A percentile compares a stretch with the other conserved stretches of the same genome.
Conservation (phyloP, 306 rosid species). For the Comarum palustre region DNA sequence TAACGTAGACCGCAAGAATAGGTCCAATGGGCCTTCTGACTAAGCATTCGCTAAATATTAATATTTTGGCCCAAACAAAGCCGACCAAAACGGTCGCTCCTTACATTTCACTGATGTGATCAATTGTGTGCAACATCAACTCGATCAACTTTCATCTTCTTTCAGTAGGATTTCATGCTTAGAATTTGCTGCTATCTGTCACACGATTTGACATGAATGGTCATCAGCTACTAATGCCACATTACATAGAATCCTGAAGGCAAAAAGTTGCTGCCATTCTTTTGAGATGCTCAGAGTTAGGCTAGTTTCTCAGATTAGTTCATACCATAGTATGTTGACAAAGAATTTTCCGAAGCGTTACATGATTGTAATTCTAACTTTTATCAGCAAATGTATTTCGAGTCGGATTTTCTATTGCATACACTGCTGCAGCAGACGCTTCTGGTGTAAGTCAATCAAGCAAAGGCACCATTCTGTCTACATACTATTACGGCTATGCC, state of each 20-base stretch:
- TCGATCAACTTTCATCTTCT: background rate
- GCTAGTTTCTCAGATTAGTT: background rate
- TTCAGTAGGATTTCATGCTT: background rate
- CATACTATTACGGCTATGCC: constrained; percentile 22
- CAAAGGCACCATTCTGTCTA: constrained; percentile 15
- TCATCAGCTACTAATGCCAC: background rate
- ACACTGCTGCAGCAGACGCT: constrained; percentile 10
- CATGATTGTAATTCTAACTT: constrained; percentile 10
- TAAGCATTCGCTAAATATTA: no score
- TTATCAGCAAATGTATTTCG: constrained; percentile 17
- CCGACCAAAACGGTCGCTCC: background rate
- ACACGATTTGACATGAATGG: background rate
- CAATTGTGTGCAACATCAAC: background rate
- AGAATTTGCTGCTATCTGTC: background rate
- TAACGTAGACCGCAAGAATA: no score
- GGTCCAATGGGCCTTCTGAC: no score
- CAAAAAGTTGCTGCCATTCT: background rate
- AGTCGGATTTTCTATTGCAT: constrained; percentile 23
- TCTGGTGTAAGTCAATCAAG: constrained; percentile 14
- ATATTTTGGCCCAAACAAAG: no score
- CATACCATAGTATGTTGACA: background rate
- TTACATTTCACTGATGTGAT: background rate
- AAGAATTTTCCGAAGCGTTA: constrained; percentile 1
- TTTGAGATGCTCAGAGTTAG: background rate
- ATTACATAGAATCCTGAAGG: background rate